These are phyloP conservation scores for Candida pseudoglaebosa DNA, from an alignment of 805 yeast species.

Conservation along the genomic window DNA sequence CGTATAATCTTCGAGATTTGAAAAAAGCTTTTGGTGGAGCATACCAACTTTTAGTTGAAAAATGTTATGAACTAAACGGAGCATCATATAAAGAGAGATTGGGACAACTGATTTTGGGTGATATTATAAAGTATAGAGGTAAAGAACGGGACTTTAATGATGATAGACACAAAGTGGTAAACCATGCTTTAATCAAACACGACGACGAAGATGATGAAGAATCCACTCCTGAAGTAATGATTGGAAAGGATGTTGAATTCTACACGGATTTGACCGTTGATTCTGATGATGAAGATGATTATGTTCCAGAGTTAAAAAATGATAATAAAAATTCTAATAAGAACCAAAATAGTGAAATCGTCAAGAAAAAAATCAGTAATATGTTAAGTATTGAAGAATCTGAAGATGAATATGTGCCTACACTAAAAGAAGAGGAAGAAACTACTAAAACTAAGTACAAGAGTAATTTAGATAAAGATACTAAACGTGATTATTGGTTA, in stretches of 20 bases:
- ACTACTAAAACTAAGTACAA: conserved; percentile 12
- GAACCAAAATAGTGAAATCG: conserved; percentile 2
- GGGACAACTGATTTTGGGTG: conserved; percentile 75
- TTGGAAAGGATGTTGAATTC: conserved; percentile 38
- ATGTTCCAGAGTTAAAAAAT: conserved; percentile 7
- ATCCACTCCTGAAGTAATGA: conserved; percentile 30
- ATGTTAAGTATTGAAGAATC: conserved; percentile 18
- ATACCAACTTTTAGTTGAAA: conserved; percentile 66
- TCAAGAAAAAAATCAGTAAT: conserved; percentile 15
- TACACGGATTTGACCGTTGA: conserved; percentile 42
- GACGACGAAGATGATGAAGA: conserved; percentile 19
- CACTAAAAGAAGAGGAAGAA: conserved; percentile 10
- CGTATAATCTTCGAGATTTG: conserved; percentile 73
- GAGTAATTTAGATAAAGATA: conserved; percentile 28
- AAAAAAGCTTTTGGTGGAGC: conserved; percentile 89
- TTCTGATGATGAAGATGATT: conserved; percentile 21
- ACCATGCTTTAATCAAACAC: conserved; percentile 49
- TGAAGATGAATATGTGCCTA: conserved; percentile 14
- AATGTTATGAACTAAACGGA: conserved; percentile 67
- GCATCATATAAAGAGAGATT: conserved; percentile 63
- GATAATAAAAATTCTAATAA: conserved; percentile 8
- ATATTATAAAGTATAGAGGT: conserved; percentile 71
- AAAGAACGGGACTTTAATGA: conserved; percentile 73
- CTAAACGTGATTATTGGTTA: conserved; percentile 37
- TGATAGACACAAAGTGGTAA: conserved; percentile 59